Evolutionary conservation across 495 filamentous ascomycete species (phyloP).

Genomic region (Letharia lupina): DNA sequence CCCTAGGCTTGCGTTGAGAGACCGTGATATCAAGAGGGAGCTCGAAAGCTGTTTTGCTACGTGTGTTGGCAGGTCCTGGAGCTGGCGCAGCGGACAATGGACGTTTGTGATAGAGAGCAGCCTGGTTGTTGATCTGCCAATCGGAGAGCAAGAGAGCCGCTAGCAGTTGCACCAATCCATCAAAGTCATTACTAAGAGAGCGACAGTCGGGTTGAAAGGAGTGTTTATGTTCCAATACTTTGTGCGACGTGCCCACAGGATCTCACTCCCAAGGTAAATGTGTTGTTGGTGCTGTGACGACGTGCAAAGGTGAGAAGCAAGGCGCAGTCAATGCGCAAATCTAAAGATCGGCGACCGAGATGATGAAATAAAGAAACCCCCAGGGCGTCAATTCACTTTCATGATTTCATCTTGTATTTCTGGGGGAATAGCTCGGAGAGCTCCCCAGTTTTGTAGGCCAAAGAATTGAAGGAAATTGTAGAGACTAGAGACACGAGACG

Average conservation of each 20-base stretch:
- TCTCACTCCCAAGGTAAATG: background rate
- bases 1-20: background rate
- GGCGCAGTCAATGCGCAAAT: constrained; percentile 4
- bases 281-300: background rate
- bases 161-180: background rate
- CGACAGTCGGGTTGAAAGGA: background rate
- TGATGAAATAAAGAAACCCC: constrained; percentile 1
- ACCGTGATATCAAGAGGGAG: background rate
- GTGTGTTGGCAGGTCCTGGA: background rate
- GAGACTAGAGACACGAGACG: background rate
- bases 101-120: background rate
- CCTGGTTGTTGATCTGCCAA: background rate
- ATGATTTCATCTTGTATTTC: background rate
- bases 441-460: background rate
- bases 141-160: background rate
- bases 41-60: background rate
- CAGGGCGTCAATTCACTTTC: constrained; percentile 2
- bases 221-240: background rate
- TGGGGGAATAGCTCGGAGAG: background rate
- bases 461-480: background rate
- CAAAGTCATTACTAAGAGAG: background rate
- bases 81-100: background rate
- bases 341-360: background rate
- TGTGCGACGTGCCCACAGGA: background rate
- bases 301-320: background rate